Evolutionary conservation across 1,284 basidiomycete species (phyloP).

Genomic region (Ustilago vetiveriae): DNA sequence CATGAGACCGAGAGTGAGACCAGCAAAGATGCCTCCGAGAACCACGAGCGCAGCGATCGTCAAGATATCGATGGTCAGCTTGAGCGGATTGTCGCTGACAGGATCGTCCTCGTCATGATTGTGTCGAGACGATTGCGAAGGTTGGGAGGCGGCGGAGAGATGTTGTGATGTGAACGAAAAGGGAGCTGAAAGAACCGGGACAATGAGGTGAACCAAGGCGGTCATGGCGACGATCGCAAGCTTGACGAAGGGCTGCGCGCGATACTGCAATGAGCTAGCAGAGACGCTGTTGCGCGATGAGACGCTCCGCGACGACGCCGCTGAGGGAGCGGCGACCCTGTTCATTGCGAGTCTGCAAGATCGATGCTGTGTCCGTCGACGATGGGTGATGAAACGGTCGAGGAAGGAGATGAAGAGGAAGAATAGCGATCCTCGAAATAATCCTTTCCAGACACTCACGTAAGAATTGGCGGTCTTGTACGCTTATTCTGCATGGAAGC

Average conservation of each 20-base stretch:
- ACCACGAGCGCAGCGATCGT: conserved; percentile 60
- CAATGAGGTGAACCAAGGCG: conserved; percentile 42
- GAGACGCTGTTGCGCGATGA: conserved; percentile 1
- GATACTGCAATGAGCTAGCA: conserved; percentile 23
- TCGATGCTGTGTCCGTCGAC: neutral
- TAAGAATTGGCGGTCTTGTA: too few relatives aligned
- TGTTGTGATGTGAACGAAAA: conserved; percentile 4
- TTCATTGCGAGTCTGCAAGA: conserved; percentile 5
- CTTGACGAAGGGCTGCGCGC: conserved; percentile 42
- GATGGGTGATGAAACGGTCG: neutral
- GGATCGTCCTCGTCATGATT: conserved; percentile 33
- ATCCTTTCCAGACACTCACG: too few relatives aligned
- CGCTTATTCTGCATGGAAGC: too few relatives aligned
- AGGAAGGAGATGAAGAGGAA: neutral
- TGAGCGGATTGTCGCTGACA: conserved; percentile 39
- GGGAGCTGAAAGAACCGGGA: conserved; percentile 30
- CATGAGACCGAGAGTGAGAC: conserved; percentile 89
- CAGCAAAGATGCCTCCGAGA: conserved; percentile 70
- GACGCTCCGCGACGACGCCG: conserved; percentile 3
- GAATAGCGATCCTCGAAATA: too few relatives aligned
- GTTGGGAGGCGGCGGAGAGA: neutral
- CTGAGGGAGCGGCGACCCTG: neutral
- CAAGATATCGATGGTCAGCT: conserved; percentile 53
- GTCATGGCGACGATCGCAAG: conserved; percentile 38
- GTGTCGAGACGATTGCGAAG: conserved; percentile 8